Evolutionary conservation across 345 rosid genomes (phyloP), one percentile per base, ranked within the genome.

Genomic region (Hibiscus trionum): DNA sequence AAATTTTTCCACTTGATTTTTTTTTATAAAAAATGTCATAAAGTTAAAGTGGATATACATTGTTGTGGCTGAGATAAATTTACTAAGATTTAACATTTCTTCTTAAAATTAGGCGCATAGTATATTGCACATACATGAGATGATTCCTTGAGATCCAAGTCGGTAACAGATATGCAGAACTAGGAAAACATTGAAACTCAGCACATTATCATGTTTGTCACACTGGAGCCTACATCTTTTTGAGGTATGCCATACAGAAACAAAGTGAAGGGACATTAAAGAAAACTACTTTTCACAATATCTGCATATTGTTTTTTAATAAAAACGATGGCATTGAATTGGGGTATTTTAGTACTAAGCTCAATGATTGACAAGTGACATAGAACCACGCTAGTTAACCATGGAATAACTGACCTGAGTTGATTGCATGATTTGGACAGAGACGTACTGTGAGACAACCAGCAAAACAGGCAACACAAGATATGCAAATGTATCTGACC

Each of bases 391-490:
- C 55, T 46, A 46, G 57, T 66, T 47, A 66, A 66, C 44, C 31
- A 31, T 11, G 61, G 61, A 26, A 59, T 61, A 39, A 73, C 82
- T 66, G 71, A 91, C 97, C 96, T 91, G 97, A 37, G 95, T 77
- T 46, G 97, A 84, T 75, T 90, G 98, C 90, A 94, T 91, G 73
- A 94, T 90, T 81, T 90, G 90, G 61, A 94, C 80, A 66, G 98
- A 91, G 11, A 94, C 60, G 58, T 85, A 94, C 78, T 94, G 98
- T 16, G 88, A 82, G 74, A 86, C 61, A 73, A 94, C 84, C 70
- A 94, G 82, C 71, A 90, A 71, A 6, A 86, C 72, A 44, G 98
- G 98, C 80, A 94, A 83, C 78, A 88, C 95, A 61, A 94, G 97
- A 80, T 94, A 94, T 17, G 96, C 93, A 61, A 90, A 79, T 16